These are phyloP conservation scores for Orbilia oligospora DNA, from an alignment of 2,329 filamentous ascomycete genomes.

Conservation along the genomic window DNA sequence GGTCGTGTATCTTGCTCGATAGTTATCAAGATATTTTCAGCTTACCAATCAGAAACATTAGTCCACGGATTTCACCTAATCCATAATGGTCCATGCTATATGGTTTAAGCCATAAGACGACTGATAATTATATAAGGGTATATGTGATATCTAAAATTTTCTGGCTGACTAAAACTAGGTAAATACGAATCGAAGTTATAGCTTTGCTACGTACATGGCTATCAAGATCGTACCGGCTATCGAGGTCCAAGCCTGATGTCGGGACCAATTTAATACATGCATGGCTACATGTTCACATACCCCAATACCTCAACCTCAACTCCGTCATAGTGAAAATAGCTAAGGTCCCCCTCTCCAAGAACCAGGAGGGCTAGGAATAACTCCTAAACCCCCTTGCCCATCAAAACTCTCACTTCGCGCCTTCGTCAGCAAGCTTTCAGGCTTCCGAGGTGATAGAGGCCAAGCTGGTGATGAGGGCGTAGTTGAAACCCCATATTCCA, in stretches of 20 bases:
- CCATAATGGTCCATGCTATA: too few relatives aligned
- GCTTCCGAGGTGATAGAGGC: constrained; percentile 46
- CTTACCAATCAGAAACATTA: neutral
- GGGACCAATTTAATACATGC: too few relatives aligned
- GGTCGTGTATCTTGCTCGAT: neutral
- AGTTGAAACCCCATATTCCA: constrained; percentile 31
- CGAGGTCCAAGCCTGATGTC: neutral
- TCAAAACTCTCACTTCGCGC: constrained; percentile 34
- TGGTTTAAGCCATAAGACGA: too few relatives aligned
- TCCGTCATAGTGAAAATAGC: neutral
- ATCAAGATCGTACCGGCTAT: neutral
- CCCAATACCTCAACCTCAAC: neutral
- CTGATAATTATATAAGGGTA: too few relatives aligned
- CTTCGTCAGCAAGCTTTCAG: constrained; percentile 27
- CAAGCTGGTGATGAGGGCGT: constrained; percentile 31
- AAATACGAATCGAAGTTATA: constrained; percentile 4
- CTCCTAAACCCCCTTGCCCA: constrained; percentile 19
- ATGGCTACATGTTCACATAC: neutral
- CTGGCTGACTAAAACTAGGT: constrained; percentile 5
- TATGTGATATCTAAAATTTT: neutral
- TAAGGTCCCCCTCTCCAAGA: constrained; percentile 25
- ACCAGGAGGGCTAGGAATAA: constrained; percentile 38
- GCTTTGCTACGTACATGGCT: neutral
- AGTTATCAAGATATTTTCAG: neutral
- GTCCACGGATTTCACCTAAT: too few relatives aligned